Conservation (phyloP, 768 basidiomycete genomes). For the Gelatoporia subvermispora region DNA sequence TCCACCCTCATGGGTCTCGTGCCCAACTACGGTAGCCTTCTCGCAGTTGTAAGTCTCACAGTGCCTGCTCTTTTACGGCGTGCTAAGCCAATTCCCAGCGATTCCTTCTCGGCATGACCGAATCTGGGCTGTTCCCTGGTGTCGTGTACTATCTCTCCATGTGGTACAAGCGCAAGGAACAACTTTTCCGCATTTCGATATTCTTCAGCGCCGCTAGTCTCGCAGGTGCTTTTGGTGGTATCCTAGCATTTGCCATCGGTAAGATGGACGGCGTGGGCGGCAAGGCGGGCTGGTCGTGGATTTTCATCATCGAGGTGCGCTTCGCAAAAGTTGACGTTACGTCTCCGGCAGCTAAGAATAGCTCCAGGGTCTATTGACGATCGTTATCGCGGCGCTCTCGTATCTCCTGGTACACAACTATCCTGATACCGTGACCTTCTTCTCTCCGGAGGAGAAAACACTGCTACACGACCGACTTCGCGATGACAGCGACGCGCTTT, state of each 20-base stretch:
- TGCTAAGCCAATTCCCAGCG: conserved; percentile 14
- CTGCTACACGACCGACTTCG: conserved; percentile 2
- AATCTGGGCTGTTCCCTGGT: conserved; percentile 39
- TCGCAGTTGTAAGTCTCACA: conserved; percentile 10
- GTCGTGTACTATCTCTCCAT: conserved; percentile 39
- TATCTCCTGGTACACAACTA: conserved; percentile 12
- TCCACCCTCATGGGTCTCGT: conserved; percentile 34
- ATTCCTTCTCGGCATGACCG: conserved; percentile 39
- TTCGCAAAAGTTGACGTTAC: neutral
- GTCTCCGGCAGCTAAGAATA: neutral
- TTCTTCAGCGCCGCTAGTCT: conserved; percentile 28
- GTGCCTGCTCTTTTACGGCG: neutral
- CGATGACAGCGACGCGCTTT: conserved; percentile 4
- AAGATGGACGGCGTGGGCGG: conserved; percentile 24
- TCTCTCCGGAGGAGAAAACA: conserved; percentile 10
- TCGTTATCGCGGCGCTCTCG: conserved; percentile 9
- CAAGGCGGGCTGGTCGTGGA: conserved; percentile 26
- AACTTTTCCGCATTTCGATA: conserved; percentile 23
- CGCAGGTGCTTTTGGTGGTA: conserved; percentile 27
- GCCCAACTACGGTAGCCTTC: conserved; percentile 32
- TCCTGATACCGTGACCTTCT: conserved; percentile 14
- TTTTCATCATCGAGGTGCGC: conserved; percentile 39
- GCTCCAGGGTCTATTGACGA: conserved; percentile 4
- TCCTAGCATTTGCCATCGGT: conserved; percentile 28
- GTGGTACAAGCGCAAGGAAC: conserved; percentile 36